A percentile compares a stretch with the other conserved stretches of the same genome.
Conservation (phyloP, 176 grass and related monocot genomes). For the Oryza meyeriana region DNA sequence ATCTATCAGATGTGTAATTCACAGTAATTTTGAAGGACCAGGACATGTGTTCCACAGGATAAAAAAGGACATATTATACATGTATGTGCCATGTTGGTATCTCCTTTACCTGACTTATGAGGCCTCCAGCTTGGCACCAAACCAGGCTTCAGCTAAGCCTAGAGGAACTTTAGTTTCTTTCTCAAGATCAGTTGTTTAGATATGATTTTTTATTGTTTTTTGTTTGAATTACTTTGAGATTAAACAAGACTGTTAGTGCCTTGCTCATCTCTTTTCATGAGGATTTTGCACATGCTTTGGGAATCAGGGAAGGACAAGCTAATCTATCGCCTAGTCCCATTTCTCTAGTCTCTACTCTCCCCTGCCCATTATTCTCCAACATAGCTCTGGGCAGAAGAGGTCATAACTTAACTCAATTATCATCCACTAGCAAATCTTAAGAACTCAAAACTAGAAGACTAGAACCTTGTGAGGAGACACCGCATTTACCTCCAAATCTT, state of each 20-base stretch:
- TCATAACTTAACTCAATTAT: not conserved
- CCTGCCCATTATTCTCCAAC: not conserved
- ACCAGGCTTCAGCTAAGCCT: not conserved
- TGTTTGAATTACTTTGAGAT: not conserved
- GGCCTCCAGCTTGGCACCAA: not conserved
- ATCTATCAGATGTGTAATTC: not conserved
- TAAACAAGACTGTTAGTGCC: not conserved
- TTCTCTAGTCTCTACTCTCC: not conserved
- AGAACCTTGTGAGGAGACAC: constrained; percentile 1
- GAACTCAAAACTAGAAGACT: constrained; percentile 10
- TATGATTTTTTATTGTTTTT: not conserved
- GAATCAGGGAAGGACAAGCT: not conserved
- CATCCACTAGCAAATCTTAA: not conserved
- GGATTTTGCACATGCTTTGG: not conserved
- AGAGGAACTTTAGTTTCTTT: not conserved
- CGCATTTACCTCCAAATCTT: constrained; percentile 74
- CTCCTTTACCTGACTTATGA: too few species aligned
- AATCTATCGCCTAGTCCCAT: not conserved
- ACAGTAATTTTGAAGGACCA: not conserved
- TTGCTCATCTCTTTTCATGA: not conserved
- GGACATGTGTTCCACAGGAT: not conserved
- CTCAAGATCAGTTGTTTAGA: not conserved
- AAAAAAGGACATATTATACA: too few species aligned
- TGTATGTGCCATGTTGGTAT: too few species aligned
- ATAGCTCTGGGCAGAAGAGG: not conserved